Base-by-base conservation (phyloP, 2,329 filamentous ascomycete genomes). In the Lachnellula suecica region DNA sequence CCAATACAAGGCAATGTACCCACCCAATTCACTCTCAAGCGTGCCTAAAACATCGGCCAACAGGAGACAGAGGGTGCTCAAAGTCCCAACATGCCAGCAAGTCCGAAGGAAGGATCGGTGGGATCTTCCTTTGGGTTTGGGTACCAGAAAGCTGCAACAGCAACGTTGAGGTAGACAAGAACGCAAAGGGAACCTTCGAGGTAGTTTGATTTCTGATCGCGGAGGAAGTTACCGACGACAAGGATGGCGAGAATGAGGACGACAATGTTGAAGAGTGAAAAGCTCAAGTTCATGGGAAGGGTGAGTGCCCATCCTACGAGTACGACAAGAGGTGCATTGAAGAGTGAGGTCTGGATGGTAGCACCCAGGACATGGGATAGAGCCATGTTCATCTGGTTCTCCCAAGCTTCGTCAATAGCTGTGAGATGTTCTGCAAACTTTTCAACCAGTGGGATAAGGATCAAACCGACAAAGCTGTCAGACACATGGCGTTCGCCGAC, bases 191-290 rank as follows among this genome's bases (percentile, higher is more conserved):
- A 81, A 2, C 92, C 92, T 69, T 97, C 92, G 4, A 97, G 79
- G 65, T 95, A 97, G 66, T 96, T 95, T 56, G 85, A 90, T 76
- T 94, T 93, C 60, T 89, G 85, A 66, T 97, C 92, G 45, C 91
- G 79, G 49, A 97, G 72, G 71, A 96, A 96, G 56, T 91, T 89
- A 1, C 91, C 91, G 34, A 96, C 89, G 0, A 91, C 90, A 38
- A 97, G 76, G 62, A 96, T 93, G 24, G 89, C 83, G 22, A 97
- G 78, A 51, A 97, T 83, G 8, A 97, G 75, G 58, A 95, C 79
- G 51, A 88, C 81, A 19, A 95, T 80, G 72, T 95, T 90, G 74
- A 96, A 96, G 13, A 91, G 78, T 62, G 94, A 88, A 67, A 96
- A 96, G 66, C 91, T 86, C 47, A 96, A 76, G 57, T 88, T 84